Evolutionary conservation across 1,284 basidiomycete genomes (phyloP).

Genomic region (Fistulina hepatica): DNA sequence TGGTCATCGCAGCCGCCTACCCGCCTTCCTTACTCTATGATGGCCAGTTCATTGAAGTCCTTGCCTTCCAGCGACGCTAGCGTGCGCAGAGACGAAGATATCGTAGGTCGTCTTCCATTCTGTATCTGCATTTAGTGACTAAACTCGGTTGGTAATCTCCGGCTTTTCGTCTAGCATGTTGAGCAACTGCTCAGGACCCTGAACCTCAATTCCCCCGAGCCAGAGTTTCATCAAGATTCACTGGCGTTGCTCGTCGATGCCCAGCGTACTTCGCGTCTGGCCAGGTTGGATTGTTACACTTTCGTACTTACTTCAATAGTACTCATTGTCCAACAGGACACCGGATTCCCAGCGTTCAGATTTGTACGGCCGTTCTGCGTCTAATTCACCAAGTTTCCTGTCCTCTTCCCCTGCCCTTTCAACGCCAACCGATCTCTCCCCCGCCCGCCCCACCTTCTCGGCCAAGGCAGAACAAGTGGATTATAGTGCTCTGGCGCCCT

Average conservation of each 20-base stretch:
- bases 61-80: conserved; percentile 12
- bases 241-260: conserved; percentile 33
- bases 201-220: conserved; percentile 61
- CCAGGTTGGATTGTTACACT: conserved; percentile 33
- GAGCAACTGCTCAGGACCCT: conserved; percentile 65
- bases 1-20: conserved; percentile 56
- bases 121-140: too few species aligned
- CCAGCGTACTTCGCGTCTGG: conserved; percentile 44
- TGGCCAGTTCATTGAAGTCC: conserved; percentile 31
- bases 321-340: too few species aligned
- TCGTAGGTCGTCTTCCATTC: too few species aligned
- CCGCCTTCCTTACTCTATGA: conserved; percentile 46
- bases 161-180: conserved; percentile 41
- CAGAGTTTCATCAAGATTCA: conserved; percentile 34
- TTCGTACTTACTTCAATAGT: too few species aligned
- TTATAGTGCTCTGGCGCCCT: too few species aligned
- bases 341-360: too few species aligned
- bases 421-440: conserved; percentile 47
- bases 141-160: too few species aligned
- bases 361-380: too few species aligned
- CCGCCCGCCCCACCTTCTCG: conserved; percentile 35
- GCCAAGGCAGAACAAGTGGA: too few species aligned
- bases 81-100: conserved; percentile 41
- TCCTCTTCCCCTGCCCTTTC: conserved; percentile 18
- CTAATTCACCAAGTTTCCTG: too few species aligned